A percentile compares a stretch with the other conserved stretches of the same genome.
Conservation (phyloP, 2,329 filamentous ascomycete species). For the Zalaria obscura region DNA sequence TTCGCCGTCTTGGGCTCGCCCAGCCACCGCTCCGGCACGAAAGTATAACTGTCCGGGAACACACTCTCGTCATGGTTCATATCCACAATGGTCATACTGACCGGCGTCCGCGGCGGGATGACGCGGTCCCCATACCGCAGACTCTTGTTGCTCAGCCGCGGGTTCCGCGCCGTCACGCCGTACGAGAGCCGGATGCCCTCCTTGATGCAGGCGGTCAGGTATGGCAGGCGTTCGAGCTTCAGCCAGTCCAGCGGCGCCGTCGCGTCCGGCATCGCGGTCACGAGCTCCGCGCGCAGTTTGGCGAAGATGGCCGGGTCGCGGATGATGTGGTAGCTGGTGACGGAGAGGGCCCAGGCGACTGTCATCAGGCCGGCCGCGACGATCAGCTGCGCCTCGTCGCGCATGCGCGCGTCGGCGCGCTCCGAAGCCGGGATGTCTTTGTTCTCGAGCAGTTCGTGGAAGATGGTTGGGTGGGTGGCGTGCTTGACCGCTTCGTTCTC, state of each 20-base stretch:
- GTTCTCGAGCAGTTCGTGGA: slow-evolving; percentile 1
- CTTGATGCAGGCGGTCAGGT: slow-evolving; percentile 9
- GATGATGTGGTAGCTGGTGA: slow-evolving; percentile 10
- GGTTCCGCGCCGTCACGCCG: slow-evolving; percentile 9
- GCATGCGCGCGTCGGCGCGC: slow-evolving; percentile 6
- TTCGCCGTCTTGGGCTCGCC: not conserved
- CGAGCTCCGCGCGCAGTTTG: slow-evolving; percentile 5
- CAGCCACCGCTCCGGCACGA: slow-evolving; percentile 1
- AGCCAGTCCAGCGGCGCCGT: not conserved
- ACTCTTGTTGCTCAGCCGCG: slow-evolving; percentile 8
- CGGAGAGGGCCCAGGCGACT: slow-evolving; percentile 7
- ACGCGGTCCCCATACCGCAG: not conserved
- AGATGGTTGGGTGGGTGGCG: slow-evolving; percentile 1
- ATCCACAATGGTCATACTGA: slow-evolving; percentile 1
- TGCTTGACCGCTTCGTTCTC: too few relatives aligned
- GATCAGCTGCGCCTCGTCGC: slow-evolving; percentile 10
- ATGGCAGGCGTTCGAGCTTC: slow-evolving; percentile 10
- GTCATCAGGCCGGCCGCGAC: slow-evolving; percentile 11
- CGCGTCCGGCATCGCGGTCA: not conserved
- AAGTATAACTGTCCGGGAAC: too few relatives aligned
- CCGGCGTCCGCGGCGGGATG: not conserved
- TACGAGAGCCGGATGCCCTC: slow-evolving; percentile 8
- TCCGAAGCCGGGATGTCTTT: slow-evolving; percentile 1
- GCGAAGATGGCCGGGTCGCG: slow-evolving; percentile 5
- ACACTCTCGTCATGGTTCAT: not conserved